Percentiles rank a stretch among this genome's conserved stretches.
phyloP scores from a whole-genome alignment of 2,329 filamentous ascomycete species.

The Alternaria panax region DNA sequence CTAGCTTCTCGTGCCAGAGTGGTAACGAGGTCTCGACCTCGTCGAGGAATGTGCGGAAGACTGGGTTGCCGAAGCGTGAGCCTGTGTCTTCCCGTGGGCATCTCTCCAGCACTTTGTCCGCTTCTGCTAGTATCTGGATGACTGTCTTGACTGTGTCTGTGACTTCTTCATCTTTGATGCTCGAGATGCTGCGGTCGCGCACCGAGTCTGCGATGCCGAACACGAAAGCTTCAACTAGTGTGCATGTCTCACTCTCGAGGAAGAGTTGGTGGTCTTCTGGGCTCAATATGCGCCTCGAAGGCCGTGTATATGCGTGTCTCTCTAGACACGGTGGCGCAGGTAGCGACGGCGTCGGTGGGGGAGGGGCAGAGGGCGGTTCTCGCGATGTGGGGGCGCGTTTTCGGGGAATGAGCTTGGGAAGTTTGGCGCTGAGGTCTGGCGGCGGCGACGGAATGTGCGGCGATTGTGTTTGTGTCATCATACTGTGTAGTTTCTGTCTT shows the following conservation, averaged over 20 bases:
- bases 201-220: conserved; percentile 87
- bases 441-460: conserved; percentile 17
- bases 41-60: conserved; percentile 84
- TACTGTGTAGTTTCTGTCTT: conserved; percentile 3
- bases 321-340: conserved; percentile 70
- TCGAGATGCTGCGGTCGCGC: conserved; percentile 70
- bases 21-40: conserved; percentile 58
- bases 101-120: conserved; percentile 69
- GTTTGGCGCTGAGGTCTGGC: conserved; percentile 36
- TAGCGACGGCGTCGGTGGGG: conserved; percentile 78
- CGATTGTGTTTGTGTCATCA: conserved; percentile 25
- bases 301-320: conserved; percentile 68
- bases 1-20: conserved; percentile 71
- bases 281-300: conserved; percentile 82
- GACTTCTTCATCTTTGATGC: conserved; percentile 65
- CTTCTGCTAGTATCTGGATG: conserved; percentile 72
- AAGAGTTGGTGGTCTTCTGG: conserved; percentile 82
- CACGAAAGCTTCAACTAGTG: conserved; percentile 81
- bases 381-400: conserved; percentile 33
- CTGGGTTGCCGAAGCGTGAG: conserved; percentile 92
- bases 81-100: conserved; percentile 87
- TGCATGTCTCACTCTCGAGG: conserved; percentile 75
- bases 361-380: conserved; percentile 56
- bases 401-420: conserved; percentile 49
- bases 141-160: conserved; percentile 69